phyloP scores from a whole-genome alignment of 139 green algal species.

The Coelastrella sp. region DNA sequence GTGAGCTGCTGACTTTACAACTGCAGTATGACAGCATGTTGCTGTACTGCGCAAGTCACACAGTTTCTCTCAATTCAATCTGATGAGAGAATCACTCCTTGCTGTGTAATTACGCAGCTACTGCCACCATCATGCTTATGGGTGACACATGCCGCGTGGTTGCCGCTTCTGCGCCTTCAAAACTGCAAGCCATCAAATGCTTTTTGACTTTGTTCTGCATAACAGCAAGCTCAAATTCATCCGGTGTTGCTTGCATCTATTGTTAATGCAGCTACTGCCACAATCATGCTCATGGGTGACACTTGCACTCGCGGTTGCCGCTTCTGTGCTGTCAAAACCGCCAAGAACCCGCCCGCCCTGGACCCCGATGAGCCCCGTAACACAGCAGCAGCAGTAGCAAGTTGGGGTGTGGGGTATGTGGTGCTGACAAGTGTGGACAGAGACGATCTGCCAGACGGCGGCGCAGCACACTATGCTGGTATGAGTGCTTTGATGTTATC shows the following conservation, averaged over 20 bases:
- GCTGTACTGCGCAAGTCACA: too few species aligned
- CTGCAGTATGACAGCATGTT: too few species aligned
- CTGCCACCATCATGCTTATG: slow-evolving; percentile 87
- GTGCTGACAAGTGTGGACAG: slow-evolving; percentile 92
- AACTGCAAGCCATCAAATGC: slow-evolving; percentile 5
- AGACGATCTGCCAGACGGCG: slow-evolving; percentile 93
- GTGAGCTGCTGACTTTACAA: too few species aligned
- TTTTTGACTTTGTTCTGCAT: not conserved
- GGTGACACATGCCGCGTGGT: slow-evolving; percentile 92
- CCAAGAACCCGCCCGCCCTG: slow-evolving; percentile 82
- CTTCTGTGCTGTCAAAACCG: slow-evolving; percentile 59
- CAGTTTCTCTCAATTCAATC: too few species aligned
- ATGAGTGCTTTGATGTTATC: not conserved
- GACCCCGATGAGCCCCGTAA: slow-evolving; percentile 96
- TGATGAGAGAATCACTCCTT: too few species aligned
- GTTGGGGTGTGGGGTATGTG: slow-evolving; percentile 97
- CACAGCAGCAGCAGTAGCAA: slow-evolving; percentile 88
- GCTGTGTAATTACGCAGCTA: not conserved
- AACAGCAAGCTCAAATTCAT: not conserved
- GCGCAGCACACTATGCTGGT: slow-evolving; percentile 88
- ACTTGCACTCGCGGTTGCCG: slow-evolving; percentile 92
- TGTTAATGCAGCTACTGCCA: slow-evolving; percentile 33
- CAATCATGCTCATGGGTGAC: slow-evolving; percentile 93
- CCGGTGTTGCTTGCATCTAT: not conserved
- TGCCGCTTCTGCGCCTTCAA: slow-evolving; percentile 71